These are phyloP conservation scores for Paraglomus occultum DNA, from an alignment of 192 early-diverging fungal genomes.

Conservation along the genomic window DNA sequence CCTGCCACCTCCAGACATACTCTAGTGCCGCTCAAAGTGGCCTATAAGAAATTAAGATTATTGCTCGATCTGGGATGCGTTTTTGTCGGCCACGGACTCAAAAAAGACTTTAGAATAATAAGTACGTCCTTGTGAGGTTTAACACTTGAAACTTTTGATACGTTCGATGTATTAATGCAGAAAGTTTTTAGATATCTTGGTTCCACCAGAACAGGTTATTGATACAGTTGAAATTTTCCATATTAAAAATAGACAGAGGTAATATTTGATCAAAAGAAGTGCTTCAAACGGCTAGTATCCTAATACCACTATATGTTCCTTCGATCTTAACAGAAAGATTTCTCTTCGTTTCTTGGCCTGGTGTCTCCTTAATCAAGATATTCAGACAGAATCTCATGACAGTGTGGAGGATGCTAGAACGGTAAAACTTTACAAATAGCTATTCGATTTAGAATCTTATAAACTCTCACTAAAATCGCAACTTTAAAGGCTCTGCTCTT, in stretches of 20 bases:
- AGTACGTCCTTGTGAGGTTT: constrained; percentile 47
- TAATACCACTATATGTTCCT: background rate
- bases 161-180: background rate
- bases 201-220: constrained; percentile 81
- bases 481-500: constrained; percentile 65
- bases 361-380: constrained; percentile 76
- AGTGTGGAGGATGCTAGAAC: constrained; percentile 92
- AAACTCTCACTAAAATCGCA: constrained; percentile 15
- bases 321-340: constrained; percentile 59
- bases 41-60: constrained; percentile 87
- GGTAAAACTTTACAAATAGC: constrained; percentile 40
- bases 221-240: constrained; percentile 96
- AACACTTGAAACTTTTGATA: background rate
- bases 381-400: constrained; percentile 89
- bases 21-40: constrained; percentile 89
- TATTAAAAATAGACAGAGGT: constrained; percentile 75
- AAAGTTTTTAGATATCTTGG: constrained; percentile 65
- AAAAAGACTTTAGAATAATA: constrained; percentile 94
- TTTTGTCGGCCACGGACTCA: constrained; percentile 93
- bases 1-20: constrained; percentile 65
- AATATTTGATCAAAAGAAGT: background rate
- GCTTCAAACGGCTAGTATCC: background rate
- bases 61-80: constrained; percentile 88
- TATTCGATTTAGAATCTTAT: background rate
- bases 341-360: constrained; percentile 91